Base-by-base conservation (phyloP, 148 eudicot genomes). In the Heliosperma pusillum region DNA sequence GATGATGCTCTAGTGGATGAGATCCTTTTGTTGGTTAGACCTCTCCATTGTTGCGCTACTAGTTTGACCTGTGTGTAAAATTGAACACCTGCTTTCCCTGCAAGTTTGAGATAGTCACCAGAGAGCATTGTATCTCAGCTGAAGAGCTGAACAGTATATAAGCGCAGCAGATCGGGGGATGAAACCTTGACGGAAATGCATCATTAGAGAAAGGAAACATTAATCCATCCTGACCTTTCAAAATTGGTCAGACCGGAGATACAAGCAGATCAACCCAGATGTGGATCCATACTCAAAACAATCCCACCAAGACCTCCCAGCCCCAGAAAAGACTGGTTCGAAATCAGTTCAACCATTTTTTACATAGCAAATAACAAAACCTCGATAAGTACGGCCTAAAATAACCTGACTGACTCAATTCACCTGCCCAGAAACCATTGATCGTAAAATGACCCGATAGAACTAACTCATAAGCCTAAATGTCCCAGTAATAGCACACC, bases 1-100 rank as follows among this genome's bases (percentile, higher is more conserved):
- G 77, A 66, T 15, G 61, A 68, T 69, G 79, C 79, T 73, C 45
- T 70, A 25, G 82, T 60, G 67, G 86, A 81, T n/a, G 76, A 75
- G 40, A 77, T 53, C 26, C 76, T 69, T 36, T 57, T 66, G 26
- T 30, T 67, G n/a, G 76, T 73, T 64, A 72, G 57, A 26, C 74
- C 80, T 57, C 61, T 84, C 87, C 87, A 84, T 66, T 77, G 75
- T 22, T 80, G 81, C 15, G 87, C 77, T 47, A 85, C 85, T 26
- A 71, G 61, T 52, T 85, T 85, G 29, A 82, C 66, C 61, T 77
- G 79, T 8, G 87, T 85, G 75, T 82, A 85, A 78, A 85, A 82
- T 36, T 85, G 83, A 25, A 82, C 74, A 11, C 83, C 87, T 29
- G 83, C 78, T 82, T 76, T 79, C 36, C 87, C 85, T 85, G 74